Evolutionary conservation across 2,329 filamentous ascomycete genomes (phyloP).

Genomic region (Coleophoma crateriformis): DNA sequence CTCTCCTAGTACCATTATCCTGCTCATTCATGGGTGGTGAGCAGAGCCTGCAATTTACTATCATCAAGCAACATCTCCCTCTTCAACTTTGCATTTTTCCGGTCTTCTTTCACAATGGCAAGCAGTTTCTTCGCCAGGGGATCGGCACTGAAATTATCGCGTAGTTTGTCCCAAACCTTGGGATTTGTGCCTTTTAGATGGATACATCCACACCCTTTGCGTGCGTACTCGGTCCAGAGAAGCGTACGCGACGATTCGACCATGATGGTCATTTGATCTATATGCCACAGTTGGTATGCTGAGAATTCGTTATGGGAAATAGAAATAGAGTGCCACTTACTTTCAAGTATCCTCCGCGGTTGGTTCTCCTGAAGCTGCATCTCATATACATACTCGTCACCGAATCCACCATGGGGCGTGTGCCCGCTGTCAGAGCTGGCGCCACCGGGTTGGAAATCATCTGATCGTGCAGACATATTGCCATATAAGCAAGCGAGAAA

Average conservation of each 20-base stretch:
- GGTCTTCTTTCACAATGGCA: conserved; percentile 11
- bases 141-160: conserved; percentile 22
- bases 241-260: conserved; percentile 47
- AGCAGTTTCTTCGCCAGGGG: conserved; percentile 13
- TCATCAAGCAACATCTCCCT: neutral
- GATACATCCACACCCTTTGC: conserved; percentile 23
- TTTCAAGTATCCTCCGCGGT: conserved; percentile 35
- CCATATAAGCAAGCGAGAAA: conserved; percentile 38
- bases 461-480: conserved; percentile 34
- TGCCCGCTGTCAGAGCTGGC: conserved; percentile 33
- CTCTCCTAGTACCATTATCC: too few species aligned
- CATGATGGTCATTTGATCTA: conserved; percentile 43
- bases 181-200: conserved; percentile 33
- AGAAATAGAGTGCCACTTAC: conserved; percentile 13
- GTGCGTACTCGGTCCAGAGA: conserved; percentile 51
- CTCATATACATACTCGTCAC: conserved; percentile 37
- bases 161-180: conserved; percentile 45
- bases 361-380: conserved; percentile 36
- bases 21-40: too few species aligned
- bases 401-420: conserved; percentile 37
- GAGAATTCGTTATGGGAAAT: conserved; percentile 30
- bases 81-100: conserved; percentile 8
- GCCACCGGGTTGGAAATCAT: conserved; percentile 42
- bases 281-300: conserved; percentile 36
- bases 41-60: neutral